These are phyloP conservation scores for Colletotrichum cordylinicola DNA, from an alignment of 2,329 filamentous ascomycete species.

Conservation along the genomic window DNA sequence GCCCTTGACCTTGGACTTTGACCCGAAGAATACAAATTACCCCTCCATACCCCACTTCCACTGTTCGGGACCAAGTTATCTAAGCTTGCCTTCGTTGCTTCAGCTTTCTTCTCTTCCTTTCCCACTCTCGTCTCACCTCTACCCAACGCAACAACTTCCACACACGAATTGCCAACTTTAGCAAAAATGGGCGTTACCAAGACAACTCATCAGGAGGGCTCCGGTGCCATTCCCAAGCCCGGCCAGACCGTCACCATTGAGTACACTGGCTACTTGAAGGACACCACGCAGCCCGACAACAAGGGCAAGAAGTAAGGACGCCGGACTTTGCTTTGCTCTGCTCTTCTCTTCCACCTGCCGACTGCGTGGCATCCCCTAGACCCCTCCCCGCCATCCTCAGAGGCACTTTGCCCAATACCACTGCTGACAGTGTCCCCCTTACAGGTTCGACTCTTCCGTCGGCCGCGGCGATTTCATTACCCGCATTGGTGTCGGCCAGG, in stretches of 20 bases:
- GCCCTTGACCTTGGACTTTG: background rate
- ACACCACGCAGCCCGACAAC: slow-evolving; percentile 62
- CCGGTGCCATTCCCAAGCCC: slow-evolving; percentile 61
- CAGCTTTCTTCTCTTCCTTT: background rate
- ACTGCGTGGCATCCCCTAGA: background rate
- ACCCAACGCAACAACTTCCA: background rate
- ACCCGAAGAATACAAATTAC: background rate
- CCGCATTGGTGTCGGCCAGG: slow-evolving; percentile 79
- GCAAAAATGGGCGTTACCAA: slow-evolving; percentile 77
- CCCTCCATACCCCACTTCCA: slow-evolving; percentile 22
- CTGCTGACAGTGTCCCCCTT: background rate
- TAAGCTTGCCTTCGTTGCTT: background rate
- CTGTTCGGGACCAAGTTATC: background rate
- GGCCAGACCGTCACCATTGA: slow-evolving; percentile 85
- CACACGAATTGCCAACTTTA: background rate
- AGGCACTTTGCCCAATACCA: background rate
- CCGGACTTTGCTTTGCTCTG: background rate
- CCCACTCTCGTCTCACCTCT: background rate
- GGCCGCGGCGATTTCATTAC: slow-evolving; percentile 79
- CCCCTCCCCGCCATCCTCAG: background rate
- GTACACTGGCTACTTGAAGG: slow-evolving; percentile 89
- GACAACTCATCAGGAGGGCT: slow-evolving; percentile 66
- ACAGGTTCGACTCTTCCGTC: slow-evolving; percentile 88
- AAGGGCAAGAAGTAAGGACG: slow-evolving; percentile 73
- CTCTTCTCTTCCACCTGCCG: background rate